Percentiles rank a stretch among this genome's conserved stretches.
Conservation (phyloP, 2,329 filamentous ascomycete species). For the Xenoacremonium recifei region DNA sequence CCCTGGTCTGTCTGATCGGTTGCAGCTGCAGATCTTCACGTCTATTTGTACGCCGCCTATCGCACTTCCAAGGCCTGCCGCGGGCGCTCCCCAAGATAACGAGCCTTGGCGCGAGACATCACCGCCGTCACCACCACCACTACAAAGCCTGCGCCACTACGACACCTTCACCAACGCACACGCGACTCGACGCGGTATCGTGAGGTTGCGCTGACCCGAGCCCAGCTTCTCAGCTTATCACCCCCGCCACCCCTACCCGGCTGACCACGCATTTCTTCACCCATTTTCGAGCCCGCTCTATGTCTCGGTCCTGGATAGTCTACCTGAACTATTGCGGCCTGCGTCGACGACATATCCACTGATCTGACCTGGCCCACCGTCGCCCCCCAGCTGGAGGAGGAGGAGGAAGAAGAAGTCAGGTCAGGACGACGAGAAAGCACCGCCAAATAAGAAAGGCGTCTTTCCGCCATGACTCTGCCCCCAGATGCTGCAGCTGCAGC, state of each 20-base stretch:
- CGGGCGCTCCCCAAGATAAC: no score
- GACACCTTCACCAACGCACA: background rate
- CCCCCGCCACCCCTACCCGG: background rate
- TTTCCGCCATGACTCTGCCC: no score
- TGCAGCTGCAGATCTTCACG: no score
- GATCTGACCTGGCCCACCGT: conserved; percentile 13
- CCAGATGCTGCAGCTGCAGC: no score
- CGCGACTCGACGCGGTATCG: background rate
- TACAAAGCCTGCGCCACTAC: background rate
- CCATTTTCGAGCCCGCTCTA: conserved; percentile 14
- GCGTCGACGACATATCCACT: conserved; percentile 5
- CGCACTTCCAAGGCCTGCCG: no score
- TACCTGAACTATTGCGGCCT: conserved; percentile 10
- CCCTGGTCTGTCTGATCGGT: no score
- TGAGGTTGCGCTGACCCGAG: conserved; percentile 1
- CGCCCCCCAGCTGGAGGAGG: no score
- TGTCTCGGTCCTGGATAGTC: conserved; percentile 19
- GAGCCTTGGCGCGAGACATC: no score
- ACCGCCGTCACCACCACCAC: background rate
- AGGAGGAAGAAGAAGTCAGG: no score
- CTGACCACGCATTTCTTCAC: conserved; percentile 4
- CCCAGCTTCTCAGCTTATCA: background rate
- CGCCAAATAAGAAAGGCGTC: no score
- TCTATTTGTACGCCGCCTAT: no score
- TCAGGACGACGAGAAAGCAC: no score